phyloP scores from a whole-genome alignment of 148 eudicot genomes.

The Pouteria glomerata region DNA sequence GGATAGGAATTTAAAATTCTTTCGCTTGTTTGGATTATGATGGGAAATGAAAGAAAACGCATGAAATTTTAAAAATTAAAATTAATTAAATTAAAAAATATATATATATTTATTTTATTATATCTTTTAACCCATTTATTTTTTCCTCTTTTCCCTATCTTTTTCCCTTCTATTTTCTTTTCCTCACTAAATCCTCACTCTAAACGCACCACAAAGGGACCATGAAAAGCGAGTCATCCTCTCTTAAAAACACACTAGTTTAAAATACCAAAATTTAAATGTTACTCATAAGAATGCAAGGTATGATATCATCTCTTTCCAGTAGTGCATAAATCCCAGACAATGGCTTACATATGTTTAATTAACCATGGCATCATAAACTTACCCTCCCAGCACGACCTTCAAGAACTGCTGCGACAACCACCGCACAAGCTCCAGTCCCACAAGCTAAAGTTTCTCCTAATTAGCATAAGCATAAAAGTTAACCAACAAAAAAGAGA shows the following conservation, averaged over 20 bases:
- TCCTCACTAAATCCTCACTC: too few species aligned
- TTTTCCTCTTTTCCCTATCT: too few species aligned
- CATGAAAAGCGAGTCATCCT: neutral
- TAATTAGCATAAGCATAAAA: slow-evolving; percentile 12
- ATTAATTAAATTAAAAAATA: too few species aligned
- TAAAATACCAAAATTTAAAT: neutral
- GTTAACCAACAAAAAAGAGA: neutral
- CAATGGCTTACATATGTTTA: neutral
- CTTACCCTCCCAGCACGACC: slow-evolving; percentile 80
- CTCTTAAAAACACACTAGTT: neutral
- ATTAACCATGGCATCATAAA: neutral
- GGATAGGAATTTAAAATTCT: too few species aligned
- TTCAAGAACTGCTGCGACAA: slow-evolving; percentile 95
- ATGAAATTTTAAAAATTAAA: too few species aligned
- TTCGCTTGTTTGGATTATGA: too few species aligned
- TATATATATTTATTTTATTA: too few species aligned
- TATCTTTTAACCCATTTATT: too few species aligned
- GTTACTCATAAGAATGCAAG: neutral
- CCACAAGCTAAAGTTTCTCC: slow-evolving; percentile 98
- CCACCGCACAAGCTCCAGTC: slow-evolving; percentile 97
- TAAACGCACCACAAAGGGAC: too few species aligned
- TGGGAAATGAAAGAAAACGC: too few species aligned
- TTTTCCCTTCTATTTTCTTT: too few species aligned
- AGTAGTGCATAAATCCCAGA: too few species aligned
- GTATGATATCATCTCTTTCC: neutral